Percentiles rank a stretch among this genome's conserved stretches.
Conservation (phyloP, 2,329 filamentous ascomycete species). For the Fusarium sp. region DNA sequence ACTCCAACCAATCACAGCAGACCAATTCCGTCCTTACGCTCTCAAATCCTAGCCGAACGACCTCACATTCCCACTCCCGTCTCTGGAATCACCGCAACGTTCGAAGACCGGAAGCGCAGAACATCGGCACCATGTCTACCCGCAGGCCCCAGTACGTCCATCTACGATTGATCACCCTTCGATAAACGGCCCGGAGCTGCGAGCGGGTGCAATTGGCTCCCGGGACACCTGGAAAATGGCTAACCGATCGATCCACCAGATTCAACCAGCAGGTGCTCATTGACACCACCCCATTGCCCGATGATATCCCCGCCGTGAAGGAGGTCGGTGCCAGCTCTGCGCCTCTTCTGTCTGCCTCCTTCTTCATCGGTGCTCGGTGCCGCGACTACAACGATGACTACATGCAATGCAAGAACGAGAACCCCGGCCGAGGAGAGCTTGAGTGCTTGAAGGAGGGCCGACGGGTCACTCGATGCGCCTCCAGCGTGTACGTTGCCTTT, state of each 20-base stretch:
- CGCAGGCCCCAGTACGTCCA: constrained; percentile 57
- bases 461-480: constrained; percentile 95
- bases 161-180: not conserved
- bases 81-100: constrained; percentile 45
- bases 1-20: constrained; percentile 50
- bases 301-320: constrained; percentile 89
- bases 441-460: constrained; percentile 97
- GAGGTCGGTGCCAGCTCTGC: constrained; percentile 95
- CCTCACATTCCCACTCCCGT: constrained; percentile 44
- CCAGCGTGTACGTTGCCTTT: constrained; percentile 82
- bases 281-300: constrained; percentile 95
- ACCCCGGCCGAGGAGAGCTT: constrained; percentile 88
- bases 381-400: constrained; percentile 97
- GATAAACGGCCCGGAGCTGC: not conserved
- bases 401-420: constrained; percentile 99
- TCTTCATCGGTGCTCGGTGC: constrained; percentile 97
- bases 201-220: constrained; percentile 38
- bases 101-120: constrained; percentile 44
- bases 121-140: constrained; percentile 53
- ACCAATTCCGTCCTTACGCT: constrained; percentile 56
- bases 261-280: constrained; percentile 95
- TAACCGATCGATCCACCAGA: constrained; percentile 63
- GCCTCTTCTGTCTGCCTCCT: constrained; percentile 89
- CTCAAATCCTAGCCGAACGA: constrained; percentile 49
- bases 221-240: constrained; percentile 32